These are phyloP conservation scores for Phyllostachys edulis DNA, from an alignment of 176 grass and related monocot genomes.

Conservation along the genomic window DNA sequence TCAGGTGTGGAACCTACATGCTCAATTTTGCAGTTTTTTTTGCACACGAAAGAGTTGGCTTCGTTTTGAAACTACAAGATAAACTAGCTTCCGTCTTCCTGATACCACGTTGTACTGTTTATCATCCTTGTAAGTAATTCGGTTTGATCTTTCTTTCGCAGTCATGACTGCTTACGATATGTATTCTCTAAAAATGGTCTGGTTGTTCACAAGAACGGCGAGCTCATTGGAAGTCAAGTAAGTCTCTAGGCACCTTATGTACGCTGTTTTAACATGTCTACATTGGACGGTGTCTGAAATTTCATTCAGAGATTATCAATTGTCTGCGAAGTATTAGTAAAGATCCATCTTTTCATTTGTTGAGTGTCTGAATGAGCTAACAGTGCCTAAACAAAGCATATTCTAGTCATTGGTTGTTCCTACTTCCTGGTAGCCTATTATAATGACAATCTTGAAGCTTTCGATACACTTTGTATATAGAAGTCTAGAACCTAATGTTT, in stretches of 20 bases:
- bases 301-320: not conserved
- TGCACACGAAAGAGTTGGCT: not conserved
- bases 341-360: not conserved
- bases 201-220: slow-evolving; percentile 78
- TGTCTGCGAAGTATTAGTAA: not conserved
- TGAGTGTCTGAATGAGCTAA: not conserved
- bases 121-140: not conserved
- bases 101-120: not conserved
- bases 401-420: not conserved
- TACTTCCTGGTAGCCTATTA: not conserved
- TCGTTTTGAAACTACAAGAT: not conserved
- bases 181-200: slow-evolving; percentile 89
- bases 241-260: not conserved
- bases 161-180: slow-evolving; percentile 78
- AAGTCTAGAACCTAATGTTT: slow-evolving; percentile 1
- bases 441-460: not conserved
- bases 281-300: not conserved
- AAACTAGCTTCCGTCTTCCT: not conserved
- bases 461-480: not conserved
- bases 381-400: not conserved
- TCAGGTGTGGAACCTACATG: slow-evolving; percentile 44
- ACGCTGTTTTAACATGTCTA: not conserved
- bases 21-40: not conserved
- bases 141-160: slow-evolving; percentile 27
- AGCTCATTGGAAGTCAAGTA: slow-evolving; percentile 81